A percentile compares a stretch with the other conserved stretches of the same genome.
These are phyloP conservation scores for Phlebopus sp. DNA, from an alignment of 1,284 basidiomycete species.

Conservation along the genomic window DNA sequence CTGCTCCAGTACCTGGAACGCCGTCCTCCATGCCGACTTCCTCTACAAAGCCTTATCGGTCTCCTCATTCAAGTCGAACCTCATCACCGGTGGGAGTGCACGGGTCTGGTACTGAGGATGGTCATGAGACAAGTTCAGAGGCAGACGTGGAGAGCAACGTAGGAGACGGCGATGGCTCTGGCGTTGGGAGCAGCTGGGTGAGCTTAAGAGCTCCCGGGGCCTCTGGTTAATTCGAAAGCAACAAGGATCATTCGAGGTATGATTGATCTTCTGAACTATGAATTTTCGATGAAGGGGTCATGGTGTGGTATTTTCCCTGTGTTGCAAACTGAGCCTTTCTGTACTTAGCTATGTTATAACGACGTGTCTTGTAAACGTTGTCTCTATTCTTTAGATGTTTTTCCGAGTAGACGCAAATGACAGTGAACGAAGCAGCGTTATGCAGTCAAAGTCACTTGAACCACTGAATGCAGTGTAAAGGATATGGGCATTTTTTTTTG, in stretches of 20 bases:
- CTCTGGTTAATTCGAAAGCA: conserved; percentile 14
- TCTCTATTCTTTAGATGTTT: too few relatives aligned
- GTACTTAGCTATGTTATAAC: too few relatives aligned
- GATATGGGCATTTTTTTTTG: too few relatives aligned
- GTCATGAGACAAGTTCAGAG: conserved; percentile 50
- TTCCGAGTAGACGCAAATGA: too few relatives aligned
- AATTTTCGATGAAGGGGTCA: too few relatives aligned
- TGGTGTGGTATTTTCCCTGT: not conserved
- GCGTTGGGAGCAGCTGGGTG: conserved; percentile 63
- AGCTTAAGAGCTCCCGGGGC: conserved; percentile 41
- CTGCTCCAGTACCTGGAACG: conserved; percentile 5
- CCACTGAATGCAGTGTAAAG: too few relatives aligned
- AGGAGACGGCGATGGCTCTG: conserved; percentile 40
- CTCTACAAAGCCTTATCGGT: conserved; percentile 6
- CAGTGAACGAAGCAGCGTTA: too few relatives aligned
- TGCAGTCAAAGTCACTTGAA: too few relatives aligned
- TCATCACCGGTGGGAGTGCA: conserved; percentile 3
- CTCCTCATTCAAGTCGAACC: conserved; percentile 2
- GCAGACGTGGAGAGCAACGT: conserved; percentile 63
- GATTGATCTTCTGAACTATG: too few relatives aligned
- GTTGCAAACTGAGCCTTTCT: not conserved
- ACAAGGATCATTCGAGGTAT: not conserved
- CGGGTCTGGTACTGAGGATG: conserved; percentile 17
- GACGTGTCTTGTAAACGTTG: too few relatives aligned
- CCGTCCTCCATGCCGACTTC: not conserved